Evolutionary conservation across 2,329 filamentous ascomycete genomes (phyloP).

Genomic region (Gnomoniopsis sp.): DNA sequence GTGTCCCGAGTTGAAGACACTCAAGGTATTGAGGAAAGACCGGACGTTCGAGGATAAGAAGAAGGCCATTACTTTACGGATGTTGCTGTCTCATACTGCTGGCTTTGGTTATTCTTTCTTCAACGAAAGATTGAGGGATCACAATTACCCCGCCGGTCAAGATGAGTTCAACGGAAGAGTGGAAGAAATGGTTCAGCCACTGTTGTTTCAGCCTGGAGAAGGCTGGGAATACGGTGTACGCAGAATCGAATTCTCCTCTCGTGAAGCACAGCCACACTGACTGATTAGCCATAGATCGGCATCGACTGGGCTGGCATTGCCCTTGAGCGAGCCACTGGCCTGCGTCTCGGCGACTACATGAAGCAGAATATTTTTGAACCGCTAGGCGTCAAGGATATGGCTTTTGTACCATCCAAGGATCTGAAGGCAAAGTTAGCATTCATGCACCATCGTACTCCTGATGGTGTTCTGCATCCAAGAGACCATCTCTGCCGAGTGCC

Average conservation of each 20-base stretch:
- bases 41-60: slow-evolving; percentile 41
- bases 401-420: slow-evolving; percentile 47
- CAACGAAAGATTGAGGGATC: slow-evolving; percentile 45
- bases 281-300: slow-evolving; percentile 32
- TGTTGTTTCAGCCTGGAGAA: slow-evolving; percentile 62
- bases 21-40: slow-evolving; percentile 41
- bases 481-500: slow-evolving; percentile 46
- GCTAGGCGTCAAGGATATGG: slow-evolving; percentile 41
- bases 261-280: neutral
- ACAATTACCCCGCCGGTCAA: slow-evolving; percentile 43
- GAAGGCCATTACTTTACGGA: slow-evolving; percentile 51
- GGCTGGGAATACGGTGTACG: slow-evolving; percentile 59
- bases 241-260: slow-evolving; percentile 3
- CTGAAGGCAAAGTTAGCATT: slow-evolving; percentile 51
- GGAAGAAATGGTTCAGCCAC: slow-evolving; percentile 47
- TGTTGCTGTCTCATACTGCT: slow-evolving; percentile 53
- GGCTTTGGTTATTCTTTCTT: slow-evolving; percentile 58
- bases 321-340: slow-evolving; percentile 38
- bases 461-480: slow-evolving; percentile 34
- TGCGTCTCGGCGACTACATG: slow-evolving; percentile 41
- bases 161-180: slow-evolving; percentile 57
- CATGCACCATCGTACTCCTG: slow-evolving; percentile 47
- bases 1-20: slow-evolving; percentile 45
- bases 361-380: slow-evolving; percentile 40
- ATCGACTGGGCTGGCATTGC: slow-evolving; percentile 48